phyloP scores from a whole-genome alignment of 228 moss, liverwort and hornwort genomes.

The Sphagnum magellanicum region DNA sequence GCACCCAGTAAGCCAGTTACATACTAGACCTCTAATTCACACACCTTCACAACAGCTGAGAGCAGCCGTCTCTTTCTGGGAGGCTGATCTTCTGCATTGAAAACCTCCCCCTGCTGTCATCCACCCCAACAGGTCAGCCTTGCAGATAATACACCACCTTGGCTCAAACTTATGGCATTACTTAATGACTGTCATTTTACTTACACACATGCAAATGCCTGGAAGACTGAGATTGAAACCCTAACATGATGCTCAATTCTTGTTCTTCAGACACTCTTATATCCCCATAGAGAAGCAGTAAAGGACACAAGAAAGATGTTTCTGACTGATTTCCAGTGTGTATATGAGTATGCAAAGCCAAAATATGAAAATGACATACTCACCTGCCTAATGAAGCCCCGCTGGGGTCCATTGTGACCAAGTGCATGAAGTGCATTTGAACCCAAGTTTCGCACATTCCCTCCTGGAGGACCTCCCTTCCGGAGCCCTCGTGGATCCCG shows the following conservation, averaged over 20 bases:
- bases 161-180: no score
- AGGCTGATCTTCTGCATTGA: conserved; percentile 75
- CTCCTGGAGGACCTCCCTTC: conserved; percentile 51
- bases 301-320: no score
- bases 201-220: no score
- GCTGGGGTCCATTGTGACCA: conserved; percentile 47
- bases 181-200: no score
- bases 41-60: conserved; percentile 97
- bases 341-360: no score
- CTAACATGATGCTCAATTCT: no score
- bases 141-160: no score
- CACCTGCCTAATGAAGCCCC: conserved; percentile 73
- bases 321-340: no score
- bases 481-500: conserved; percentile 96
- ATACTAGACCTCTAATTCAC: background rate
- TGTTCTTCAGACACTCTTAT: no score
- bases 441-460: conserved; percentile 35
- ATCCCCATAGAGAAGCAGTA: no score
- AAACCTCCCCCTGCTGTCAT: conserved; percentile 51
- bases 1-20: no score
- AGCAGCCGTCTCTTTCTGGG: conserved; percentile 86
- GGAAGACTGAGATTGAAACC: no score
- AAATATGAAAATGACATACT: background rate
- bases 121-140: conserved; percentile 2
- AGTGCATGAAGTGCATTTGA: conserved; percentile 25